Evolutionary conservation across 1,284 basidiomycete genomes (phyloP).

Genomic region (Cutaneotrichosporon cutaneum): DNA sequence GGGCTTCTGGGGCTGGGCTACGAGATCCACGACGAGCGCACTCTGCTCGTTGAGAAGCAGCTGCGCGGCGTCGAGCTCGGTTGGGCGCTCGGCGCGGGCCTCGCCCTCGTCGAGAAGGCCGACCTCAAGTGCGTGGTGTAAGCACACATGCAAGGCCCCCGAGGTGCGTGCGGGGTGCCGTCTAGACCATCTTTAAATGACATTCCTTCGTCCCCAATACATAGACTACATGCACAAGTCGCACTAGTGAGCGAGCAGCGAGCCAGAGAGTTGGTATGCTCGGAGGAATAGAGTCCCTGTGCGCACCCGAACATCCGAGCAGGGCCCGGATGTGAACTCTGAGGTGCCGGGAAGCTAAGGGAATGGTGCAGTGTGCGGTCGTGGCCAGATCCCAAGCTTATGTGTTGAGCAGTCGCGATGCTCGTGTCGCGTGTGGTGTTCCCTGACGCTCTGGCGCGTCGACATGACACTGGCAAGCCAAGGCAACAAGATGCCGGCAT

Average conservation of each 20-base stretch:
- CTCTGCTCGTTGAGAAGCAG: conserved; percentile 81
- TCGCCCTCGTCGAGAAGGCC: conserved; percentile 60
- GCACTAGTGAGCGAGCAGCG: background rate
- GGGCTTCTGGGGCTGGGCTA: conserved; percentile 77
- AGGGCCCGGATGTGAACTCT: too few species aligned
- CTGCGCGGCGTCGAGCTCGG: conserved; percentile 89
- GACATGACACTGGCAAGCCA: too few species aligned
- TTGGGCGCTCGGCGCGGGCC: conserved; percentile 85
- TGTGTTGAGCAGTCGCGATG: too few species aligned
- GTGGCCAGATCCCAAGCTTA: too few species aligned
- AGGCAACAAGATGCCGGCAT: background rate
- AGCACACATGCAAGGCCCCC: background rate
- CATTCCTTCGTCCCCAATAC: background rate
- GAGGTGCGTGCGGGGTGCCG: background rate
- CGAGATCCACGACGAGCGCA: conserved; percentile 68
- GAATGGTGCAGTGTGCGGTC: too few species aligned
- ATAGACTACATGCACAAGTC: background rate
- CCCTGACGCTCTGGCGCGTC: too few species aligned
- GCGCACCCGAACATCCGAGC: too few species aligned
- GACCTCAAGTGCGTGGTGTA: conserved; percentile 49
- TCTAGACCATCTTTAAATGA: background rate
- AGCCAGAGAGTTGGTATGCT: too few species aligned
- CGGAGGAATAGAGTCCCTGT: too few species aligned
- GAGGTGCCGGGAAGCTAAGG: too few species aligned
- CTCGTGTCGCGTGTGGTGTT: too few species aligned